Evolutionary conservation across 106 monocot species (phyloP), one percentile per base, ranked within the genome.

Genomic region (Allium sativum): DNA sequence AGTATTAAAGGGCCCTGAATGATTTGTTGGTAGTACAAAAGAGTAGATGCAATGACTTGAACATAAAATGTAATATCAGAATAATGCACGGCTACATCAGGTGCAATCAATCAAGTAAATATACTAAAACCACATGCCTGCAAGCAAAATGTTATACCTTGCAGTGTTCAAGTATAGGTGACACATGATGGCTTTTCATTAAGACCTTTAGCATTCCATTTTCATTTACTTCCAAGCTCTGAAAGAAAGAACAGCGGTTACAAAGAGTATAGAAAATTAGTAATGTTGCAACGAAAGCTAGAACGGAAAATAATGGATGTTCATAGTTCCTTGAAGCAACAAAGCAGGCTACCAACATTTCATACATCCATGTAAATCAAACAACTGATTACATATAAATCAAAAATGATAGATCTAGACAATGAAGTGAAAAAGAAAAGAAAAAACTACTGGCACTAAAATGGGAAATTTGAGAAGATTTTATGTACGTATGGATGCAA

Each of bases 81-180:
- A 50, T 50, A 9, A 11, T 19, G 48, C 5, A 5, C 1, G 31
- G 31, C 31, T 31, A 31, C 31, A 31, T 31, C 31, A 31, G 31
- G 31, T 31, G 31, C 1, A 31, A 31, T 31, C 4, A 3, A 31
- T 31, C 31, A 31, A 31, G 31, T 31, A 31, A 31, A 31, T 0
- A 50, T 14, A 15, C 9, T 41, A 8, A 31, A 40, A 48, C 52
- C 41, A 5, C 12, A 7, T 15, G 9, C 8, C 8, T 9, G 18
- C 40, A 55, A 53, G 11, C 19, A 53, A 13, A 22, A 52, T 58
- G 20, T 15, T 42, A 14, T 66, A 88, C 98, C 92, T 98, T 91
- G 67, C 98, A 98, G 53, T 92, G 72, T 80, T 98, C 98, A 31
- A 98, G 92, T 69, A 98, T 85, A 51, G 98, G 82, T 55, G 80